Evolutionary conservation across 495 filamentous ascomycete species (phyloP).

Genomic region (Podospora sp.): DNA sequence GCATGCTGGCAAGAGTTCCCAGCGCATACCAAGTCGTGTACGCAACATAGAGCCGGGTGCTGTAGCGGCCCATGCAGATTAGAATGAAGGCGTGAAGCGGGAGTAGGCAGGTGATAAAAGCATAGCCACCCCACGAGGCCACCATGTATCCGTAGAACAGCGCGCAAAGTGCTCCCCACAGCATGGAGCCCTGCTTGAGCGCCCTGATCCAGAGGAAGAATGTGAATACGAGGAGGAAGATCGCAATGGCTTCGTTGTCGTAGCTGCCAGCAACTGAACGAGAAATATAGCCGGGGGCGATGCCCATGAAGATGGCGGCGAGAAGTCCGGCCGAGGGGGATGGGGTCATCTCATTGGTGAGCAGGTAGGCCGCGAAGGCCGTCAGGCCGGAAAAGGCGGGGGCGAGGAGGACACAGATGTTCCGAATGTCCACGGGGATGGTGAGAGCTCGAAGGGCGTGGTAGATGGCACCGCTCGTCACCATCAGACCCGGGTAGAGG

Average conservation of each 20-base stretch:
- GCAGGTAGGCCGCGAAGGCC: conserved; percentile 88
- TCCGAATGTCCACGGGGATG: conserved; percentile 96
- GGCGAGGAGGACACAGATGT: conserved; percentile 96
- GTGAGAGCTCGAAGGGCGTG: conserved; percentile 89
- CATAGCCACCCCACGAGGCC: conserved; percentile 98
- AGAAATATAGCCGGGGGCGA: conserved; percentile 95
- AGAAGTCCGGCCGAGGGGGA: conserved; percentile 93
- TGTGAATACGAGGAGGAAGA: conserved; percentile 97
- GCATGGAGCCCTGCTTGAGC: conserved; percentile 89
- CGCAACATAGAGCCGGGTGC: conserved; percentile 88
- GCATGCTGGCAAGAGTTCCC: conserved; percentile 97
- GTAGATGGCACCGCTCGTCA: conserved; percentile 96
- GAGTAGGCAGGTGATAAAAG: conserved; percentile 98
- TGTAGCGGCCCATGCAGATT: conserved; percentile 95
- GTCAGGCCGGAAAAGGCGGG: conserved; percentile 96
- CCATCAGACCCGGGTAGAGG: conserved; percentile 98
- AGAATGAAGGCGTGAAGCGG: conserved; percentile 95
- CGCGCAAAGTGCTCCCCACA: conserved; percentile 93
- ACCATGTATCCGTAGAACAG: conserved; percentile 99
- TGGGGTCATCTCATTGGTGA: conserved; percentile 93
- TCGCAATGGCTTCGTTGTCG: conserved; percentile 99
- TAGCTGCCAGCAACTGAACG: conserved; percentile 97
- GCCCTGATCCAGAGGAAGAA: conserved; percentile 99
- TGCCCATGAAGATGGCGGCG: conserved; percentile 95
- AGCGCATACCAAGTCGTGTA: conserved; percentile 98